These are phyloP conservation scores for Huntiella moniliformis DNA, from an alignment of 2,329 filamentous ascomycete genomes.

Conservation along the genomic window DNA sequence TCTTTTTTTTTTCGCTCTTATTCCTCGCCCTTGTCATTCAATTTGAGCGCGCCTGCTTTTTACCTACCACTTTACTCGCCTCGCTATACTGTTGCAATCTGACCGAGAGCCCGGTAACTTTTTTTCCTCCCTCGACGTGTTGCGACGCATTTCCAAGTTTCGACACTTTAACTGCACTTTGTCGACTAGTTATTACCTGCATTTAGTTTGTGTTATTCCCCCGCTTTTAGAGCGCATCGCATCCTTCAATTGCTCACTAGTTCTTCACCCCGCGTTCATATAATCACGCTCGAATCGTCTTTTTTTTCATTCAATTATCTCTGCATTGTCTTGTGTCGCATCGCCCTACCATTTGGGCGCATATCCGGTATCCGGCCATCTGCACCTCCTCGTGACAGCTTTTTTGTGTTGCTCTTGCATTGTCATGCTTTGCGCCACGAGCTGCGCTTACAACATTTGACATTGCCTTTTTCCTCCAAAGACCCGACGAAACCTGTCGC, in stretches of 20 bases:
- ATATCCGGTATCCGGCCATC: constrained; percentile 6
- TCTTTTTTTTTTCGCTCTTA: no score
- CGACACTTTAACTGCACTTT: background rate
- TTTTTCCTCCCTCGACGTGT: background rate
- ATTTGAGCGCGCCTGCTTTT: no score
- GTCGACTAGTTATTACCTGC: background rate
- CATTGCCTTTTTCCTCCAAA: background rate
- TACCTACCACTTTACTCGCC: no score
- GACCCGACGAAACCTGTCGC: background rate
- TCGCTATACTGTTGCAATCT: no score
- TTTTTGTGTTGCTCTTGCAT: constrained; percentile 1
- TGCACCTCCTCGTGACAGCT: constrained; percentile 3
- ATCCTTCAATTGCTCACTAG: background rate
- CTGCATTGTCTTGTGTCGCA: constrained; percentile 6
- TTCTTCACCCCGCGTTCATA: background rate
- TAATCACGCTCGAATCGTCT: background rate
- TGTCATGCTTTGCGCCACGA: constrained; percentile 4
- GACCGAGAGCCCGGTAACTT: no score
- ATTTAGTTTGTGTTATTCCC: no score
- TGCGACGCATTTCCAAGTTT: background rate
- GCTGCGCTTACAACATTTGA: background rate
- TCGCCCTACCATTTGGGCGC: constrained; percentile 7
- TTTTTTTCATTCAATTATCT: background rate
- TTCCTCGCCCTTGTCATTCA: no score
- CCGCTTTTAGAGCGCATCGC: no score